Base-by-base conservation (phyloP, 768 basidiomycete genomes). In the Kwoniella dejecticola region DNA sequence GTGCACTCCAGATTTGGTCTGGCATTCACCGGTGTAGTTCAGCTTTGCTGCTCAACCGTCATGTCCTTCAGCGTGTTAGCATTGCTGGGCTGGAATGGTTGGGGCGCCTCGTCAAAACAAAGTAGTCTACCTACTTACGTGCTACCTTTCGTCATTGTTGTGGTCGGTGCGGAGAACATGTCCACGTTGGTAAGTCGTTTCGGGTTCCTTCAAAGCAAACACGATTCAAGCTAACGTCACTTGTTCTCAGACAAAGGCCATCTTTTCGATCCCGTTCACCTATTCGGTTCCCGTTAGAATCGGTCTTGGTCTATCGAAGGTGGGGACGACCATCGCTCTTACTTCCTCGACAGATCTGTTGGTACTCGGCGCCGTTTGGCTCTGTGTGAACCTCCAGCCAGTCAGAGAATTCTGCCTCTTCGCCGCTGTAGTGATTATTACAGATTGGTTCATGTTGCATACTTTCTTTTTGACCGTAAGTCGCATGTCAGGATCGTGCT, bases 121-220 rank as follows among this genome's bases (percentile, higher is more conserved):
- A 60, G 60, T 3, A 67, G 55, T 24, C 54, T 72, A 27, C 70
- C 72, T n/a, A 68, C 62, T 23, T 78, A 89, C 74, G 80, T 95
- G 41, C 82, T 99, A 52, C 94, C 94, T 1, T 89, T 97, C 60
- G 89, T 96, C 36, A 92, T 99, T 52, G 85, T 93, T 6, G 94
- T 98, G 67, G 89, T 95, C 13, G 95, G 95, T 2, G 89, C 91
- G 2, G 95, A 98, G 81, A 98, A 97, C 71, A 97, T 98, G 94
- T 90, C 92, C 76, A 89, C 88, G 70, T 82, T 99, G 76, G 92
- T 92, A 77, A 64, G 87, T 61, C 3, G 24, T 26, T 36, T 36
- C 33, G 33, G 33, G 12, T 21, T 26, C 1, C 12, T 19, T 13
- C 24, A 12, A 10, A 7, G 19, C n/a, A 48, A 12, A 26, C 23